Evolutionary conservation across 2,329 filamentous ascomycete genomes (phyloP), one percentile per base, ranked within the genome.

Genomic region (Botrytis paeoniae): DNA sequence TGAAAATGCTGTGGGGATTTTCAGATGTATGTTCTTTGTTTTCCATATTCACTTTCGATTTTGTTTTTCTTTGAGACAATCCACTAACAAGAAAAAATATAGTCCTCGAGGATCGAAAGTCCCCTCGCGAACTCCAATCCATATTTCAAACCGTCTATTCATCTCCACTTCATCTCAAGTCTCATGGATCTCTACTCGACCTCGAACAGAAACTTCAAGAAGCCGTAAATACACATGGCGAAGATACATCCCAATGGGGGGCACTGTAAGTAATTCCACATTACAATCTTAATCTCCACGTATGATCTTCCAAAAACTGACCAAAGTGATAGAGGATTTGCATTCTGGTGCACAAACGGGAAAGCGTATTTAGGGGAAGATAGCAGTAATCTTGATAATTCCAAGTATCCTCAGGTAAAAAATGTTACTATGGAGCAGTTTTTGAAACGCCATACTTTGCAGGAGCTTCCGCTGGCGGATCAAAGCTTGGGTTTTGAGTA

Each of bases 61-160:
- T 45, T 9, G 20, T 3, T 9, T 48, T 48, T 9, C 45, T 12
- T 51, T 6, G 22, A 51, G 22, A 12, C 10, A 51, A 5, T 1
- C 0, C 0, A 51, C 45, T 51, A 0, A 51, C 22, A 6, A 25
- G 45, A 51, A 16, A 2, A 4, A 51, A 51, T n/a, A 10, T 4
- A 51, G 45, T 51, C 45, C 45, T 51, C 1, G 45, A 51, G 45
- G 22, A 51, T 51, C 22, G 45, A 51, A 51, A 51, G 6, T 51
- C 45, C 10, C 45, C 22, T 5, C 10, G 22, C 1, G 45, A 48
- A 48, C 45, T 48, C 4, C 45, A 48, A 25, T 48, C 45, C 1
- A 3, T 25, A 9, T 48, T 48, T 48, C 22, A 48, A 48, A 12
- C 9, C 22, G 22, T 48, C 9, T 48, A 48, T 25, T 25, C 45